Evolutionary conservation across 2,329 filamentous ascomycete genomes (phyloP).

Genomic region (Seiridium cupressi): DNA sequence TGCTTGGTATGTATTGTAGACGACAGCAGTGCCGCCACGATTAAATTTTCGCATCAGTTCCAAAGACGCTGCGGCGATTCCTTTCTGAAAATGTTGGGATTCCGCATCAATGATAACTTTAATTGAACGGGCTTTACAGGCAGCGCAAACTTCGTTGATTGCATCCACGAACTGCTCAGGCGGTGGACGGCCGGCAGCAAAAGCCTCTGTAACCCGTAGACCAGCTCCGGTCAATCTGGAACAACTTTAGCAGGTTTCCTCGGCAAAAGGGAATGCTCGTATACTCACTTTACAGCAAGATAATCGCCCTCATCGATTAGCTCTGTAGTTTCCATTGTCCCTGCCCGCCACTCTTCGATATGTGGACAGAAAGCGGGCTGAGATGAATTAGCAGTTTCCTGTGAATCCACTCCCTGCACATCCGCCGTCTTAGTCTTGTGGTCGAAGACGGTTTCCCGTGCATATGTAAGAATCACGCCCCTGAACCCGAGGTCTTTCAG

Average conservation of each 20-base stretch:
- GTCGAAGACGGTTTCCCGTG: conserved; percentile 40
- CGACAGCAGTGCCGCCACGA: conserved; percentile 28
- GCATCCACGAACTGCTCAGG: conserved; percentile 41
- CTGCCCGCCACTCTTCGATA: conserved; percentile 35
- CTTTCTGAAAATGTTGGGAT: conserved; percentile 41
- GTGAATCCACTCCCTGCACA: conserved; percentile 13
- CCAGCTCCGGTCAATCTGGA: conserved; percentile 4
- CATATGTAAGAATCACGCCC: conserved; percentile 57
- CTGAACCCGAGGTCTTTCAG: conserved; percentile 49
- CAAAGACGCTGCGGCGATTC: conserved; percentile 31
- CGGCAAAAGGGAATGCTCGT: background rate
- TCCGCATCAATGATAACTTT: conserved; percentile 46
- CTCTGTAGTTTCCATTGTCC: conserved; percentile 28
- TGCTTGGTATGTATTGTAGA: conserved; percentile 55
- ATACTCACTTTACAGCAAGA: conserved; percentile 35
- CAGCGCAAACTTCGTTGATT: conserved; percentile 35
- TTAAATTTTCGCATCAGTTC: conserved; percentile 38
- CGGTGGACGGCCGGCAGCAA: conserved; percentile 25
- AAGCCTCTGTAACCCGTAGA: background rate
- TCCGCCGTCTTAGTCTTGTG: conserved; percentile 25
- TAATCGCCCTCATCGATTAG: conserved; percentile 32
- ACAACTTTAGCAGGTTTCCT: background rate
- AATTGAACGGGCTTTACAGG: conserved; percentile 35
- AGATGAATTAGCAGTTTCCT: conserved; percentile 1
- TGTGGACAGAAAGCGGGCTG: conserved; percentile 20